These are phyloP conservation scores for Cyamopsis tetragonoloba DNA, from an alignment of 306 rosid genomes.

Conservation along the genomic window DNA sequence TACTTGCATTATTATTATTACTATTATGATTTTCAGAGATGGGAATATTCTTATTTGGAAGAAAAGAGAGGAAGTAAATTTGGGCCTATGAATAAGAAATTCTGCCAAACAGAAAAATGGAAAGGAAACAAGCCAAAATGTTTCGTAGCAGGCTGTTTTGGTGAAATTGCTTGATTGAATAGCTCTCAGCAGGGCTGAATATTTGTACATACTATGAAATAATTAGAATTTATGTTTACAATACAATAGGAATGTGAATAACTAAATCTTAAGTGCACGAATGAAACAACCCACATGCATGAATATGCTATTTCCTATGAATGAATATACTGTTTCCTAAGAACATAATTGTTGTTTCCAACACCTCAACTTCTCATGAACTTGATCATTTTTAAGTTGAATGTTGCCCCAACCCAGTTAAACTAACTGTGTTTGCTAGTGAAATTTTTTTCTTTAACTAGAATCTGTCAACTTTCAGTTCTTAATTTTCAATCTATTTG, in stretches of 20 bases:
- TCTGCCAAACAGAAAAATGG: neutral
- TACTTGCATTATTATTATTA: neutral
- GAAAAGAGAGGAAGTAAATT: neutral
- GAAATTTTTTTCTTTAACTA: neutral
- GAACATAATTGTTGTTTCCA: too few species aligned
- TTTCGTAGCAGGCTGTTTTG: too few species aligned
- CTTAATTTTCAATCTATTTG: neutral
- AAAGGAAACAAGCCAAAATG: neutral
- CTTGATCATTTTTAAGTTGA: neutral
- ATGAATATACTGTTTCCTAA: too few species aligned
- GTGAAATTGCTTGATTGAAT: too few species aligned
- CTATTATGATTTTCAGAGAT: neutral
- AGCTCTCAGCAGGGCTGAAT: too few species aligned
- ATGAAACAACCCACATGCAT: too few species aligned
- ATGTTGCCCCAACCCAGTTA: slow-evolving; percentile 1
- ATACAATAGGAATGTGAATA: too few species aligned
- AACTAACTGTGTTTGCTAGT: slow-evolving; percentile 2
- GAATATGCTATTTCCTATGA: too few species aligned
- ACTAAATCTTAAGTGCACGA: too few species aligned
- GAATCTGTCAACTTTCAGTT: neutral
- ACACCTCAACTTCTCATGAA: neutral
- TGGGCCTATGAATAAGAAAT: neutral
- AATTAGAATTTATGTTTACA: too few species aligned
- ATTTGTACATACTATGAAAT: too few species aligned
- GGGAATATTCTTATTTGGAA: neutral